A percentile compares a stretch with the other conserved stretches of the same genome.
Evolutionary conservation across 2,329 filamentous ascomycete genomes (phyloP).

Genomic region (Seiridium cupressi): DNA sequence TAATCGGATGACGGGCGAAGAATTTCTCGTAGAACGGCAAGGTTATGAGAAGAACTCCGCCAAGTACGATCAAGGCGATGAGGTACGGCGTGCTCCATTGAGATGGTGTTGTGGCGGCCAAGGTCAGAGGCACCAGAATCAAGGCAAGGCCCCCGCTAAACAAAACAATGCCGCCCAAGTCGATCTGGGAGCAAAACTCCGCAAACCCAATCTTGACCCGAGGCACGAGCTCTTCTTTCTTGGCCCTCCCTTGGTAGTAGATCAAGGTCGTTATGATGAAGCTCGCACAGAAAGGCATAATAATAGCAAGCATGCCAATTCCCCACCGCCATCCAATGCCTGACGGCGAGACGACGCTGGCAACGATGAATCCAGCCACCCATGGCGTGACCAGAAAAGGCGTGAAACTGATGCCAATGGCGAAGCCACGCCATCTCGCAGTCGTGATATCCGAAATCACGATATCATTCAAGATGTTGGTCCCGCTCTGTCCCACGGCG

Average conservation of each 20-base stretch:
- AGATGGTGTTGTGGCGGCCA: conserved; percentile 37
- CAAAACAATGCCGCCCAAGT: conserved; percentile 41
- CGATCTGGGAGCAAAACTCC: conserved; percentile 35
- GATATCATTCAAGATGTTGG: conserved; percentile 61
- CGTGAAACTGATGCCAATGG: conserved; percentile 46
- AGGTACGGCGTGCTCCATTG: conserved; percentile 45
- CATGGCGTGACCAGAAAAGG: conserved; percentile 47
- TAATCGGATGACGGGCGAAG: conserved; percentile 40
- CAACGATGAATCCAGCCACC: conserved; percentile 48
- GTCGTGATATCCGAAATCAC: conserved; percentile 62
- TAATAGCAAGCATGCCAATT: conserved; percentile 54
- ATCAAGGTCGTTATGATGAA: conserved; percentile 47
- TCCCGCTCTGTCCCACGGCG: conserved; percentile 55
- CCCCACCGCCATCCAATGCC: conserved; percentile 54
- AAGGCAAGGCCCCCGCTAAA: conserved; percentile 46
- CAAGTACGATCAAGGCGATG: conserved; percentile 40
- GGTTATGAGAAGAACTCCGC: conserved; percentile 35
- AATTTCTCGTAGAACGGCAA: conserved; percentile 48
- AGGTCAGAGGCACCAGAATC: conserved; percentile 44
- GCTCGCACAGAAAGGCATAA: conserved; percentile 48
- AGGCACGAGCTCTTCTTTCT: conserved; percentile 40
- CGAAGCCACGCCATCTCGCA: conserved; percentile 47
- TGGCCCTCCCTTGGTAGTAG: conserved; percentile 47
- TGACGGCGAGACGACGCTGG: conserved; percentile 31
- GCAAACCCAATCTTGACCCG: conserved; percentile 20